Evolutionary conservation across 176 grass and related monocot species (phyloP).

Genomic region (Phyllostachys edulis): DNA sequence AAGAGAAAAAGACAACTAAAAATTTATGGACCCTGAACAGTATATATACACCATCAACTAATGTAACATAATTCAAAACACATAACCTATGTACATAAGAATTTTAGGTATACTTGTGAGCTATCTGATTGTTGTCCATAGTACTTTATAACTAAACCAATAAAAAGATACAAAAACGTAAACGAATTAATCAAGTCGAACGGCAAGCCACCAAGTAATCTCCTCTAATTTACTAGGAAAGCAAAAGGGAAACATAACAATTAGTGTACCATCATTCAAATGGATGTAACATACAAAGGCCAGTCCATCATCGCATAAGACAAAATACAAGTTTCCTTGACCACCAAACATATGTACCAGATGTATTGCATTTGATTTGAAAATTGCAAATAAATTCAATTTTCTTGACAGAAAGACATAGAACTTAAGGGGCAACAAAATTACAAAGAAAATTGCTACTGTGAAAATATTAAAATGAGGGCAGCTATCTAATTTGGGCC

Average conservation of each 20-base stretch:
- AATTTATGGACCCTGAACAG: neutral
- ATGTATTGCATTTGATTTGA: conserved; percentile 23
- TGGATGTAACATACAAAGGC: neutral
- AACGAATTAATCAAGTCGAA: neutral
- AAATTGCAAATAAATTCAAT: conserved; percentile 21
- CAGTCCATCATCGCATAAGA: conserved; percentile 10
- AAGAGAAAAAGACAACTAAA: neutral
- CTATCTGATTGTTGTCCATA: neutral
- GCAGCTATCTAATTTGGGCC: neutral
- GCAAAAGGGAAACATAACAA: neutral
- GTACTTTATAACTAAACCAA: neutral
- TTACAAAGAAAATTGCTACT: neutral
- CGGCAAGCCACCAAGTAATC: neutral
- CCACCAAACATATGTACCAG: neutral
- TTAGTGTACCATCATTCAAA: conserved; percentile 7
- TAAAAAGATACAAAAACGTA: neutral
- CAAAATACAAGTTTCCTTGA: neutral
- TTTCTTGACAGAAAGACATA: neutral
- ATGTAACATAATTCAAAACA: neutral
- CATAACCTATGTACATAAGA: neutral
- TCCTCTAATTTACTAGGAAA: conserved; percentile 1
- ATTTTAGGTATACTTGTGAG: neutral
- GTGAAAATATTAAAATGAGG: neutral
- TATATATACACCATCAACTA: neutral
- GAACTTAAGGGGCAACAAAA: neutral